A percentile compares a stretch with the other conserved stretches of the same genome.
These are phyloP conservation scores for Raphidocelis subcapitata DNA, from an alignment of 139 green algal species.

Conservation along the genomic window DNA sequence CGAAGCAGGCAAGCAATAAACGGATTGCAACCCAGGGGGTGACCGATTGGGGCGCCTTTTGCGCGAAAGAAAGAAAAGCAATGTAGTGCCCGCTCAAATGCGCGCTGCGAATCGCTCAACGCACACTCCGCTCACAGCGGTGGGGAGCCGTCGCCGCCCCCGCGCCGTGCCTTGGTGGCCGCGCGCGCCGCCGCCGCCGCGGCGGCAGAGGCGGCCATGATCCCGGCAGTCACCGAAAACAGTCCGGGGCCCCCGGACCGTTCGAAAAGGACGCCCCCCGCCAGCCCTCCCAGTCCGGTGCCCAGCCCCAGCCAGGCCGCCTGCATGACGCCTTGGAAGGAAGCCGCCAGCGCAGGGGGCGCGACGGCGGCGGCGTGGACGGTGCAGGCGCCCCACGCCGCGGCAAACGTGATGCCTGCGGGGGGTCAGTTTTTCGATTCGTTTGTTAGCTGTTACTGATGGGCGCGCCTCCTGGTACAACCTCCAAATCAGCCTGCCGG, in stretches of 20 bases:
- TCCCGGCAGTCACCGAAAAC: constrained; percentile 6
- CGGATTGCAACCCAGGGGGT: too few species aligned
- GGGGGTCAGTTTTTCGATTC: neutral
- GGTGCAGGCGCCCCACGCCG: neutral
- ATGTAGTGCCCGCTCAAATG: too few species aligned
- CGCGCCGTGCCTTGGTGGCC: too few species aligned
- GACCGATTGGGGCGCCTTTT: too few species aligned
- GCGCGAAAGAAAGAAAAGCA: too few species aligned
- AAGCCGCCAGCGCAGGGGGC: neutral
- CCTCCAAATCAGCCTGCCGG: constrained; percentile 12
- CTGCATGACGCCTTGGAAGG: constrained; percentile 34
- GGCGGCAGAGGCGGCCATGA: constrained; percentile 9
- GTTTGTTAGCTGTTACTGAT: neutral
- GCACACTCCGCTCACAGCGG: too few species aligned
- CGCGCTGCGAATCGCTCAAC: too few species aligned
- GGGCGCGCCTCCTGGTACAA: neutral
- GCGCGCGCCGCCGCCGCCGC: too few species aligned
- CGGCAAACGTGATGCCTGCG: neutral
- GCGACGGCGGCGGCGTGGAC: neutral
- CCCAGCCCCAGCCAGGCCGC: constrained; percentile 32
- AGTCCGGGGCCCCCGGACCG: constrained; percentile 19
- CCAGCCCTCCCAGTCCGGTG: constrained; percentile 30
- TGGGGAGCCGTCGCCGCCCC: too few species aligned
- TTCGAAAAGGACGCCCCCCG: constrained; percentile 33
- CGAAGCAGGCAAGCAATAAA: too few species aligned